Evolutionary conservation across 805 yeast genomes (phyloP), one percentile per base, ranked within the genome.

Genomic region (Candida pseudofarinosa): DNA sequence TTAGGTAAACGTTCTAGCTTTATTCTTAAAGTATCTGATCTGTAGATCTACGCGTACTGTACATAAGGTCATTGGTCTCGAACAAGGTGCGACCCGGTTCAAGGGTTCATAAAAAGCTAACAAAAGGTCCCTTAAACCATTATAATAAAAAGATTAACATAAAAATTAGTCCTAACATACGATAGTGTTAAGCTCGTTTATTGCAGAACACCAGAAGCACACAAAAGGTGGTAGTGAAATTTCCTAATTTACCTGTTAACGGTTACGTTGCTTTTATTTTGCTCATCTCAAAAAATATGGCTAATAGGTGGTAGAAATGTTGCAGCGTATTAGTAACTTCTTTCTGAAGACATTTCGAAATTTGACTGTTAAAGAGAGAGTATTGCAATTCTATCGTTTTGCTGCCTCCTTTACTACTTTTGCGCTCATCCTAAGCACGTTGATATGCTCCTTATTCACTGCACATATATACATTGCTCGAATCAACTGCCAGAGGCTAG

Each of bases 401-500:
- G 33, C 49, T 3, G 35, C 55, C 17, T 46, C 59, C 3, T 5
- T 53, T 13, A 16, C 43, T 1, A 41, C 67, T 1, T 15, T 62
- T 0, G 37, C 48, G 3, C 47, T 51, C 18, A 44, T 59, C 3
- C 40, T 67, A 5, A 46, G 51, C 6, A 40, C 58, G 4, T 45
- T 65, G 35, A 45, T 62, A 10, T 59, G 65, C 3, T 71, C 72
- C 3, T 35, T 54, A 3, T 20, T 51, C 10, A 41, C 55, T 17
- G 41, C 39, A 6, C 35, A 41, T 2, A 48, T 54, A 17, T 61
- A 58, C 47, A 53, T 72, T 7, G 63, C 68, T 4, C 52, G 69
- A 33, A 60, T 81, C 32, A 72, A 74, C 50, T 77, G 80, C 44
- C 67, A 75, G 3, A 81, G 76, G 49, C 57, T 71, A 4, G 79